Evolutionary conservation across 305 asterid genomes (phyloP).

Genomic region (Andrographis paniculata): DNA sequence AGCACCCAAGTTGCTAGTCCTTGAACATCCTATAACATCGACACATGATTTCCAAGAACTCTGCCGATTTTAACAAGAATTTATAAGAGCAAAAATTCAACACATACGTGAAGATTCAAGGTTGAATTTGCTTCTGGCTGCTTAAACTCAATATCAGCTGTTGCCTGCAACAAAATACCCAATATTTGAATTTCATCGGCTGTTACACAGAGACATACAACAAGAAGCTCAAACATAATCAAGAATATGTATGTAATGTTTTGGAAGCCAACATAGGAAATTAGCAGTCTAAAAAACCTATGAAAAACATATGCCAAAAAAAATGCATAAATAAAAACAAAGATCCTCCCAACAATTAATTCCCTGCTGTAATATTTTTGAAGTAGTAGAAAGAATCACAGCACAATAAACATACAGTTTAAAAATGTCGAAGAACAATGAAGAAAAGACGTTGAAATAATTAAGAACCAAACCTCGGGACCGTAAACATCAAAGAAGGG

Average conservation of each 20-base stretch:
- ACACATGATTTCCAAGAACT: conserved; percentile 1
- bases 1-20: conserved; percentile 95
- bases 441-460: background rate
- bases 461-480: conserved; percentile 43
- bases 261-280: too few relatives aligned
- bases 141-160: conserved; percentile 65
- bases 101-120: conserved; percentile 59
- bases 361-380: background rate
- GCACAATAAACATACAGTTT: background rate
- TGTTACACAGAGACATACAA: background rate
- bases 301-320: too few relatives aligned
- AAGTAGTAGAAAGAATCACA: background rate
- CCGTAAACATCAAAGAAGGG: conserved; percentile 74
- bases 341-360: background rate
- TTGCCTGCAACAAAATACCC: conserved; percentile 47
- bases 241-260: conserved; percentile 1
- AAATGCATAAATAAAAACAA: too few relatives aligned
- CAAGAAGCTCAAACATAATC: conserved; percentile 15
- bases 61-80: background rate
- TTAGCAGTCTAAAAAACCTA: too few relatives aligned
- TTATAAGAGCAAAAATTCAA: background rate
- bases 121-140: conserved; percentile 59
- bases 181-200: conserved; percentile 10
- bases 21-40: conserved; percentile 65
- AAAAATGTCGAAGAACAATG: background rate